Base-by-base conservation (phyloP, 148 eudicot species). In the Hydrangea macrophylla region DNA sequence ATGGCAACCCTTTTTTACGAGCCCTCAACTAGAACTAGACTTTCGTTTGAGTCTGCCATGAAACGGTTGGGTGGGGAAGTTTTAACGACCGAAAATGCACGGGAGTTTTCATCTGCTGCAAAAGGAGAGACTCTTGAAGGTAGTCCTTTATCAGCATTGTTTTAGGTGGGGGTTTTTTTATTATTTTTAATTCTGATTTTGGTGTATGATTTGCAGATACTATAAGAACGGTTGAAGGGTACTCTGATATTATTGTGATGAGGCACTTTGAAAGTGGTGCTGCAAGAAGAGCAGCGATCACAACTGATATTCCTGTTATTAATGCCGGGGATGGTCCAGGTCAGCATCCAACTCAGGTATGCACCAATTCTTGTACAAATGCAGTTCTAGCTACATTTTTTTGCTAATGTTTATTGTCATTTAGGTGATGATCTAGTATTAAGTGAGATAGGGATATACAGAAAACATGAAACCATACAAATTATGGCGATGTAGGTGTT, bases 311-410 rank as follows among this genome's bases (percentile, higher is more conserved):
- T 80, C 98, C 96, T 7, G 70, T 93, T 67, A 93, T 90, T 69
- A 93, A 93, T 88, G 98, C 98, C 20, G 98, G 98, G 60, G 98
- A 93, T 76, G 98, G 98, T 71, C 98, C 98, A 13, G 98, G 98
- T n/a, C 96, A 93, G 78, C 98, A 93, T 75, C 98, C 98, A 67
- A 83, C 90, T 73, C 98, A 93, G 85, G 98, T 88, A 28, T 70
- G 58, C 39, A 32, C 33, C 11, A 37, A 30, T 37, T 33, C 55
- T 11, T 45, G 7, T 60, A 22, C 22, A 22, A 33, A 58, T n/a
- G 36, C 50, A 68, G n/a, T 55, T 37, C 12, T 5, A 7, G 26
- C 33, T 9, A 32, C 35, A 32, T 17, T 59, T 40, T 18, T 59
- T 13, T 33, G 32, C 26, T n/a, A 27, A 28, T 40, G 20, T 9